Conservation (phyloP, 805 yeast genomes). For the Yarrowia keelungensis region DNA sequence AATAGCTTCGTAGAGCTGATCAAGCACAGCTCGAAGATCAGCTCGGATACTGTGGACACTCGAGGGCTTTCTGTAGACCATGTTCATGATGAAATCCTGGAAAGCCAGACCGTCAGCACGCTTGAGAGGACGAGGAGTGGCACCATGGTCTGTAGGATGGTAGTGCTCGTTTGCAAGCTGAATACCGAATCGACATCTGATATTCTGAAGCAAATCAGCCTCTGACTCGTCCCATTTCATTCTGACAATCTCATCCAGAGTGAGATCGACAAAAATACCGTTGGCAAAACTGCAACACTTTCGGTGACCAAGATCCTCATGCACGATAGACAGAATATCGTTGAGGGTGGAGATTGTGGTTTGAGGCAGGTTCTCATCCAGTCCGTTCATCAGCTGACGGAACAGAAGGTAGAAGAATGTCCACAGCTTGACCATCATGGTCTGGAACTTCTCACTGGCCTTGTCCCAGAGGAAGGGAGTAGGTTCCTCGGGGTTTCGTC, state of each 20-base stretch:
- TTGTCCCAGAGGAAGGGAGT: conserved; percentile 48
- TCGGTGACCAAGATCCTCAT: conserved; percentile 73
- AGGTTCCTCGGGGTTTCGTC: conserved; percentile 44
- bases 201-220: conserved; percentile 73
- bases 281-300: conserved; percentile 70
- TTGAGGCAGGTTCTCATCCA: conserved; percentile 42
- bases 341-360: conserved; percentile 45
- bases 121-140: conserved; percentile 54
- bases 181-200: conserved; percentile 80
- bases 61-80: conserved; percentile 63
- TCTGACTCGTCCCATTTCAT: conserved; percentile 61
- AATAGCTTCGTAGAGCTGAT: conserved; percentile 69
- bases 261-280: conserved; percentile 66
- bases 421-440: conserved; percentile 50
- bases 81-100: conserved; percentile 60
- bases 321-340: conserved; percentile 66
- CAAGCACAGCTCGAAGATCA: conserved; percentile 76
- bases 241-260: conserved; percentile 61
- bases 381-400: conserved; percentile 47
- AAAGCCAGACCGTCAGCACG: conserved; percentile 53
- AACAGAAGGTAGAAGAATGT: conserved; percentile 51
- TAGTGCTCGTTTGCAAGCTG: conserved; percentile 64
- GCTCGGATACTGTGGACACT: conserved; percentile 66
- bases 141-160: conserved; percentile 70
- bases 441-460: conserved; percentile 46